Percentiles rank a stretch among this genome's conserved stretches.
phyloP scores from a whole-genome alignment of 768 basidiomycete species.

The Termitomyces sp. region DNA sequence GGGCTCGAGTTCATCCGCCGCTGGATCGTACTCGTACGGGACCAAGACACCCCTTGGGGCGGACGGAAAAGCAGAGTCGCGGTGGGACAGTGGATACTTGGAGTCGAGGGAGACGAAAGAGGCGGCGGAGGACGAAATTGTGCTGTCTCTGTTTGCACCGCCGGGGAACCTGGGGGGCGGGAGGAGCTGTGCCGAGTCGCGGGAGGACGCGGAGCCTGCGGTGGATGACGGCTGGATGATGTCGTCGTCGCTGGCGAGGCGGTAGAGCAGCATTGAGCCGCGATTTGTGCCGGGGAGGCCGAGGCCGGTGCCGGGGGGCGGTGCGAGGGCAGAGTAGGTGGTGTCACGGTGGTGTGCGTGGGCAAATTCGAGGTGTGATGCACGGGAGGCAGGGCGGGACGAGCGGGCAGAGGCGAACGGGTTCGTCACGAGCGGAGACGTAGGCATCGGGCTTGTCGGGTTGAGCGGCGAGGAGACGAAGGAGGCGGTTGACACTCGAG shows the following conservation, averaged over 20 bases:
- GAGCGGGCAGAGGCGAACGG: conserved; percentile 10
- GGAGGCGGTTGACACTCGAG: too few relatives aligned
- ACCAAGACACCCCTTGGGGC: conserved; percentile 38
- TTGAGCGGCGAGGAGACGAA: conserved; percentile 16
- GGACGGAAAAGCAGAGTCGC: conserved; percentile 16
- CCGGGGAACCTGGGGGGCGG: too few relatives aligned
- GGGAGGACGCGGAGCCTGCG: conserved; percentile 7
- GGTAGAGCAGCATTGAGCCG: conserved; percentile 22
- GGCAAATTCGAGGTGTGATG: conserved; percentile 7
- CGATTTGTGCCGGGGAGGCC: too few relatives aligned
- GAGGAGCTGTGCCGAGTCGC: background rate
- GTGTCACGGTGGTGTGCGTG: too few relatives aligned
- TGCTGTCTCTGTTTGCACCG: too few relatives aligned
- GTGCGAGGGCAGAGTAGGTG: too few relatives aligned
- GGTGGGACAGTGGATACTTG: conserved; percentile 13
- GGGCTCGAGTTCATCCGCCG: conserved; percentile 48
- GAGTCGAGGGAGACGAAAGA: conserved; percentile 13
- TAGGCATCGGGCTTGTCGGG: conserved; percentile 4
- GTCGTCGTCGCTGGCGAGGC: conserved; percentile 18
- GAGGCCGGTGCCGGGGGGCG: too few relatives aligned
- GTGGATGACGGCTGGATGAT: too few relatives aligned
- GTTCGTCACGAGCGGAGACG: conserved; percentile 3
- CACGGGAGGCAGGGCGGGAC: conserved; percentile 9
- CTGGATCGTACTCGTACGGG: conserved; percentile 71
- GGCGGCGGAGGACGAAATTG: conserved; percentile 2